Base-by-base conservation (phyloP, 1,284 basidiomycete genomes). In the Fomitopsis schrenkii region DNA sequence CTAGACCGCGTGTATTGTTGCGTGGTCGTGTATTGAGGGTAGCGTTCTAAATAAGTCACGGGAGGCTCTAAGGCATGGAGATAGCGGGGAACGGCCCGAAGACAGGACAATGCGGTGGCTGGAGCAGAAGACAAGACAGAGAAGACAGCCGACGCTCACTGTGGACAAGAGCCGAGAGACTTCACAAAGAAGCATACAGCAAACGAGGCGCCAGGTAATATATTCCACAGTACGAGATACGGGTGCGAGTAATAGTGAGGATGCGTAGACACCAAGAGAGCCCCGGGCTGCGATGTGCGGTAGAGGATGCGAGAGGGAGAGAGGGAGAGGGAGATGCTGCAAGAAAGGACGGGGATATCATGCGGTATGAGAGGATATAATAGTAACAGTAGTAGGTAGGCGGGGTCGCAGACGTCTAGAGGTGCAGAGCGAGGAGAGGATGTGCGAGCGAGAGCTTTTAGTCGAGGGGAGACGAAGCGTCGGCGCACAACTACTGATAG, bases 351-450 rank as follows among this genome's bases (percentile, higher is more conserved):
- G 61, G 38, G 67, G 68, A 69, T 70, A 70, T 70, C 63, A 69
- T 68, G 70, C 67, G 64, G 64, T 67, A 56, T 35, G 60, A 55
- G 66, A 64, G 65, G 64, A 64, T 66, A 68, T 70, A 68, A 67
- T 59, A 59, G 67, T 68, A 65, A 56, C 33, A 19, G 60, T 59
- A 61, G 60, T 55, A 12, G 63, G 54, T 33, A 54, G 48, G 12
- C 14, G 61, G 56, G 44, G 15, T 42, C 33, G 35, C 42, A 45
- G 67, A 67, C 65, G 66, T 70, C 68, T 71, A 70, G 62, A 63
- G 63, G 67, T 68, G 68, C 66, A 67, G 64, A 68, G 68, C 66
- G 60, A 69, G 62, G 61, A 36, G 60, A 64, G 57, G 55, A 59
- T 65, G 62, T 62, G 65, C 63, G 67, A 62, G 67, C 33, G 64